Evolutionary conservation across 2,329 filamentous ascomycete genomes (phyloP), one percentile per base, ranked within the genome.

Genomic region (Sporothrix variecibatus): DNA sequence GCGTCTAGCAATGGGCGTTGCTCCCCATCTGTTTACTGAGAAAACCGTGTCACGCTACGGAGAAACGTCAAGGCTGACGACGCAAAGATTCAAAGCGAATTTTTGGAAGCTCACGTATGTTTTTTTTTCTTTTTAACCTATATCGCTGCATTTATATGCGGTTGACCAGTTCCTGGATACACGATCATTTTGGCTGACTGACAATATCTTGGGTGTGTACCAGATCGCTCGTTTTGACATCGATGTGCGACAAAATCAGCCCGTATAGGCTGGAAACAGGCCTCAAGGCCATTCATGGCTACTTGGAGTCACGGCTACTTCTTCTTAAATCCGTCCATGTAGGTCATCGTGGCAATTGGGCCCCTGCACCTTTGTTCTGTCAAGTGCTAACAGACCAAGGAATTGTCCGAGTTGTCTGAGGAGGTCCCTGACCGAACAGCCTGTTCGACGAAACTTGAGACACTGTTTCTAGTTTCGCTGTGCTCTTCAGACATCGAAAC

Each of bases 401-500:
- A 89, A 75, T 79, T 91, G 49, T 85, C 85, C 15, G 85, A 87
- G 62, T 80, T 89, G 9, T 82, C 86, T 1, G 85, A 86, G 60
- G 89, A 90, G 60, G 83, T 89, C 26, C 81, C 86, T 0, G 88
- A 92, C 77, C 84, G 89, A 43, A 84, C 84, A 31, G 82, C 83
- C 20, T 85, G 87, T 17, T 86, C 85, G 4, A 86, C 85, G 7
- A 89, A 86, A 77, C 83, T 90, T 4, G 91, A 93, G 81, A 91
- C 89, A 0, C 84, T 89, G 0, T 85, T 92, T 56, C 81, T 93
- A 5, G 86, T 91, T 11, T 87, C 89, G 1, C 84, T 92, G 8
- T 92, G 90, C 78, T 92, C 90, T 20, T 85, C 89, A 7, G 89
- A 91, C 74, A 87, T 92, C 49, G 89, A 91, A 65, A 88, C 86